phyloP scores from a whole-genome alignment of 164 flowering plant genomes.

The Kalanchoe fedtschenkoi region DNA sequence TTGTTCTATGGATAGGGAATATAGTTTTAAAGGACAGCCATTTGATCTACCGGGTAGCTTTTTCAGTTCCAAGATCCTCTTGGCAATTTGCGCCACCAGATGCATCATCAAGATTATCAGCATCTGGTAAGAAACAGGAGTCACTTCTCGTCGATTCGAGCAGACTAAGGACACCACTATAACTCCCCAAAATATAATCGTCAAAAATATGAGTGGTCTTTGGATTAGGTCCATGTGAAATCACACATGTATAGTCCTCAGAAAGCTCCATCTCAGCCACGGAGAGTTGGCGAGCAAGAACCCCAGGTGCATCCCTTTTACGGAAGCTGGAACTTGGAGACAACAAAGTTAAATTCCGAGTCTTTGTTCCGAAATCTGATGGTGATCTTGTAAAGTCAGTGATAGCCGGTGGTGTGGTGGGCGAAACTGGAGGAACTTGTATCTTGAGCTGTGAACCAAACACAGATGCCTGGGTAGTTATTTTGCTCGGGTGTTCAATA shows the following conservation, averaged over 20 bases:
- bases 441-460: neutral
- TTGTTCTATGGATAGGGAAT: neutral
- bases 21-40: neutral
- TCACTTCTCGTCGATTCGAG: neutral
- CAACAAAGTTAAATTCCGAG: slow-evolving; percentile 1
- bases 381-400: slow-evolving; percentile 1
- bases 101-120: neutral
- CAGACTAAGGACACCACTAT: slow-evolving; percentile 2
- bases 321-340: slow-evolving; percentile 5
- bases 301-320: neutral
- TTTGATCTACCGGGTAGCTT: neutral
- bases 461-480: neutral
- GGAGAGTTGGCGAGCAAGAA: neutral
- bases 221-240: slow-evolving; percentile 6
- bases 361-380: slow-evolving; percentile 3
- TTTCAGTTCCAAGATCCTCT: neutral
- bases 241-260: slow-evolving; percentile 5
- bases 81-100: neutral
- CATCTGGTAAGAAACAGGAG: neutral
- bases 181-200: neutral
- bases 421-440: slow-evolving; percentile 2
- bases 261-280: slow-evolving; percentile 4
- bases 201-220: slow-evolving; percentile 4
- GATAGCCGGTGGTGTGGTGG: neutral
- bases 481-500: neutral